Evolutionary conservation across 148 eudicot genomes (phyloP), one percentile per base, ranked within the genome.

Genomic region (Vaccinium corymbosum): DNA sequence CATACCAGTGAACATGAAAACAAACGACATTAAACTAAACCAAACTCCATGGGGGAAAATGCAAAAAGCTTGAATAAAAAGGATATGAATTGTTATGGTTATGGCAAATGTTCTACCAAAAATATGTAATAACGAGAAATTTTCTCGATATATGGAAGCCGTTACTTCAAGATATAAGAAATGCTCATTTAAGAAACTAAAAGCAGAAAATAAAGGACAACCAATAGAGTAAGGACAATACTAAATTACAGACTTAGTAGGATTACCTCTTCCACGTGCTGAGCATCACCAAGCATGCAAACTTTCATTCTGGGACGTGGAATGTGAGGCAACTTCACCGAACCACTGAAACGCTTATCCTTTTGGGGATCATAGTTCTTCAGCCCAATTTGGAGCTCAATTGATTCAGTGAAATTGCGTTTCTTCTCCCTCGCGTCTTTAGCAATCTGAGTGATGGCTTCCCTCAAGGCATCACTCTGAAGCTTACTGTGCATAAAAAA

Each of bases 201-300:
- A 52, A 52, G 19, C 80, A 55, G 35, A 5, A 16, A 13, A 75
- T 17, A 74, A 15, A 2, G 16, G 10, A 73, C 12, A 38, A 73
- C 32, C 72, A 25, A 66, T 27, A 7, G 10, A 73, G 22, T 5
- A 7, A 72, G 7, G 7, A 35, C 22, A 35, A 17, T 16, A 42
- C 48, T 38, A 72, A 17, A 42, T 42, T 17, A 19, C 12, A 0
- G n/a, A 2, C 50, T 2, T 4, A 25, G 13, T 7, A 71, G 50
- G 20, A 52, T 22, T 91, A 94, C 97, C 94, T 91, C 95, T 84
- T 90, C 97, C 27, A 94, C 95, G 27, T 94, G 97, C 81, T 92
- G 97, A 4, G 97, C 97, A 91, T 94, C 97, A 16, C 97, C 97
- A 83, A 94, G 97, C 97, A 94, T 92, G 88, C 97, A 94, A 66